phyloP scores from a whole-genome alignment of 2,329 filamentous ascomycete genomes.

The Orbilia javanica region DNA sequence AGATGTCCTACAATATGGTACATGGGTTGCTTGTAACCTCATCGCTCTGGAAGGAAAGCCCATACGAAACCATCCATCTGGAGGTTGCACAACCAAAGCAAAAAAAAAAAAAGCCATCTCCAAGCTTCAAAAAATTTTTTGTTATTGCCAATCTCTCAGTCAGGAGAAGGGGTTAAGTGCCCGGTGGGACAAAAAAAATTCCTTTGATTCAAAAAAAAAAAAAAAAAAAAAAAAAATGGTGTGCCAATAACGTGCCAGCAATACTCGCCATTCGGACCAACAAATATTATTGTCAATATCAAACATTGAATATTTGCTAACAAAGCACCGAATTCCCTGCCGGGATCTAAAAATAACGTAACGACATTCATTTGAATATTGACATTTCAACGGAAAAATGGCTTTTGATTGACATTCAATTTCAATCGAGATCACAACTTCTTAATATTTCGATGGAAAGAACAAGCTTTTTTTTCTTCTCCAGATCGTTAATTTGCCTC shows the following conservation, averaged over 20 bases:
- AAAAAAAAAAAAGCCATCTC: conserved; percentile 21
- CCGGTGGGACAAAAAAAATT: conserved; percentile 34
- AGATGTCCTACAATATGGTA: conserved; percentile 33
- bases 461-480: conserved; percentile 25
- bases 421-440: conserved; percentile 32
- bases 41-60: conserved; percentile 54
- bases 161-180: conserved; percentile 19
- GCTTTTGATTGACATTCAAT: conserved; percentile 49
- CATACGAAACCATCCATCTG: conserved; percentile 46
- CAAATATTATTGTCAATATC: conserved; percentile 29
- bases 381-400: conserved; percentile 43
- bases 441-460: conserved; percentile 4
- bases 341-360: conserved; percentile 51
- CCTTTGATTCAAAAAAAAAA: conserved; percentile 9
- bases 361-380: conserved; percentile 47
- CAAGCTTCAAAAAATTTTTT: conserved; percentile 14
- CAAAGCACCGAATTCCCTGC: conserved; percentile 27
- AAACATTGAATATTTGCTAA: conserved; percentile 41
- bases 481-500: conserved; percentile 40
- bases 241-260: conserved; percentile 33
- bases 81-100: conserved; percentile 23
- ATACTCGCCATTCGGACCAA: conserved; percentile 21
- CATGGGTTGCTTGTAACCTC: conserved; percentile 39
- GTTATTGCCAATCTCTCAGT: conserved; percentile 30
- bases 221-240: conserved; percentile 15